Base-by-base conservation (phyloP, 1,284 basidiomycete genomes). In the Meira miltonrushii region DNA sequence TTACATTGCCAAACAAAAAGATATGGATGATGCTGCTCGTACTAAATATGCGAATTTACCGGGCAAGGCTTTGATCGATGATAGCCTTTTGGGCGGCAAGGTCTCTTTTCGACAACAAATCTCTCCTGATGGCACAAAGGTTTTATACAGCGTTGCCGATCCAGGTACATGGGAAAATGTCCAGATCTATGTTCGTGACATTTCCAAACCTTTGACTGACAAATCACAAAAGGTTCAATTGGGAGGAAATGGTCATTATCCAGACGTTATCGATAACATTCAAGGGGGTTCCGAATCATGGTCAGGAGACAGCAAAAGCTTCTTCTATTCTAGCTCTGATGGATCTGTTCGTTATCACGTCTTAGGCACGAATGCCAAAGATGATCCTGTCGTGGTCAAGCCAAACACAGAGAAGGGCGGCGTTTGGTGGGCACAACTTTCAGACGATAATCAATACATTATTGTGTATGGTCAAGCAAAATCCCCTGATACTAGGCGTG, bases 301-400 rank as follows among this genome's bases (percentile, higher is more conserved):
- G 63, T 69, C 68, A 8, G 68, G 75, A 51, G 75, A 78, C 55
- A 69, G 72, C 63, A 54, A 62, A 44, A 74, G 75, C 40, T 51
- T 78, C 55, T 75, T 78, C 58, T 78, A 77, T 64, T 68, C 67
- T 54, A 76, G 68, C 61, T 66, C 68, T 40, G 68, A 77, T 39
- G 75, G 74, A 0, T 61, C 66, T 60, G 68, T 78, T 23, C 74
- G 64, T 64, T 78, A 74, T 64, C 75, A 78, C 59, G 56, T 59
- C 12, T 58, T 78, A 40, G 75, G 75, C 38, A 71, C 69, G 10
- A 54, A 63, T 17, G 71, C 73, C 60, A 60, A 59, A 3, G 64
- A 77, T 10, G 75, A 78, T 48, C 56, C 70, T 15, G 62, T 74
- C 11, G 61, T 78, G 2, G n/a, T n/a, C n/a, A n/a, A n/a, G n/a